Conservation (phyloP, 208 protist species). For the Phytomonas francai region DNA sequence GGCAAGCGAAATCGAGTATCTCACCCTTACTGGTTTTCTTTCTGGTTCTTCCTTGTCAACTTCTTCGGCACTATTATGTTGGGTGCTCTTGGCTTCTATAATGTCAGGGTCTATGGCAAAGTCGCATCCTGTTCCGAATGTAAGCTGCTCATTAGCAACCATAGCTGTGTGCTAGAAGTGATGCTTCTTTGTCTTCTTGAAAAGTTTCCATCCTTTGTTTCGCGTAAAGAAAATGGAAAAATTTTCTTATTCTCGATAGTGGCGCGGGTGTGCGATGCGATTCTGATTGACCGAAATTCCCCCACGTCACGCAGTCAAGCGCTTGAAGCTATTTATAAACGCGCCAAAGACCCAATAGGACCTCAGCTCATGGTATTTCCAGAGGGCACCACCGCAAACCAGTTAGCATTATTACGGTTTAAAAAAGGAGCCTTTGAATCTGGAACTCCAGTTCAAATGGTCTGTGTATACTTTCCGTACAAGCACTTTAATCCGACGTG, state of each 20-base stretch:
- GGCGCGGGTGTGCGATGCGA: constrained; percentile 33
- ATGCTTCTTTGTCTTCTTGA: constrained; percentile 46
- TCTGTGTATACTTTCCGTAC: constrained; percentile 80
- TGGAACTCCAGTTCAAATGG: constrained; percentile 81
- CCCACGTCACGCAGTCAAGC: constrained; percentile 45
- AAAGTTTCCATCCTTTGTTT: constrained; percentile 74
- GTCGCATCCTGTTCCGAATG: constrained; percentile 36
- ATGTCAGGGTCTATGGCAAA: constrained; percentile 50
- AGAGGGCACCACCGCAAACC: constrained; percentile 80
- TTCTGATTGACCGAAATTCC: constrained; percentile 69
- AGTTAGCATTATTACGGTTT: constrained; percentile 70
- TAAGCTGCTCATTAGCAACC: constrained; percentile 73
- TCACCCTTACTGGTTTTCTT: constrained; percentile 40
- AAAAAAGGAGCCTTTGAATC: constrained; percentile 82
- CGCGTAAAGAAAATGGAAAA: constrained; percentile 58
- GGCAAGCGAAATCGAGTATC: constrained; percentile 25
- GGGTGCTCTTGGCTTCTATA: constrained; percentile 45
- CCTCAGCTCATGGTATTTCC: constrained; percentile 84
- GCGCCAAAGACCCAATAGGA: constrained; percentile 36
- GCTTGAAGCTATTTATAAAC: constrained; percentile 37
- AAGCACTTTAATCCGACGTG: constrained; percentile 85
- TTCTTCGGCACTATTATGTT: constrained; percentile 25
- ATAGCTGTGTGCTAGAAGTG: constrained; percentile 78
- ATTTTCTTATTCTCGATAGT: constrained; percentile 56
- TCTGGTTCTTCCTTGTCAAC: constrained; percentile 26